phyloP scores from a whole-genome alignment of 352 stramenopile genomes.

The Globisporangium heterothallicum region DNA sequence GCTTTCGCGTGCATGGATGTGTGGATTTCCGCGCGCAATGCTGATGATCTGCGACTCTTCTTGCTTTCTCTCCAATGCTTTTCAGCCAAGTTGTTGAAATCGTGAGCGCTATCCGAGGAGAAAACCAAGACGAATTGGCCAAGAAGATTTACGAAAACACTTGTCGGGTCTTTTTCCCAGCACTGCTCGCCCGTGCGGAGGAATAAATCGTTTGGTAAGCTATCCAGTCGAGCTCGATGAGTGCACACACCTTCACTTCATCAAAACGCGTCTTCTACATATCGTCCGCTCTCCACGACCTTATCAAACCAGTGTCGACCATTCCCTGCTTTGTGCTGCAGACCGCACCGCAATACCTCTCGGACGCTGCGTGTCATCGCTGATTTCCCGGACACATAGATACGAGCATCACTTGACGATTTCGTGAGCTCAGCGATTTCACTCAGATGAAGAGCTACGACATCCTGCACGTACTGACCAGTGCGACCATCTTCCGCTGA shows the following conservation, averaged over 20 bases:
- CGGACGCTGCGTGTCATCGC: slow-evolving; percentile 8
- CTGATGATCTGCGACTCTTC: too few relatives aligned
- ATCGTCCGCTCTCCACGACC: slow-evolving; percentile 1
- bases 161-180: slow-evolving; percentile 59
- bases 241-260: too few relatives aligned
- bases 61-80: too few relatives aligned
- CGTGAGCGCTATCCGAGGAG: slow-evolving; percentile 54
- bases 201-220: too few relatives aligned
- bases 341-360: not conserved
- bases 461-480: slow-evolving; percentile 21
- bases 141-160: slow-evolving; percentile 54
- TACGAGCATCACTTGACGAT: not conserved
- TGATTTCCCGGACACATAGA: slow-evolving; percentile 11
- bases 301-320: slow-evolving; percentile 10
- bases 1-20: not conserved
- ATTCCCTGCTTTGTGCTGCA: not conserved
- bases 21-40: slow-evolving; percentile 2
- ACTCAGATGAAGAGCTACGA: slow-evolving; percentile 15
- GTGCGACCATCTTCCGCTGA: slow-evolving; percentile 12
- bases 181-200: too few relatives aligned
- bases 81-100: slow-evolving; percentile 84
- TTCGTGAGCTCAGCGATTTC: slow-evolving; percentile 3
- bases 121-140: slow-evolving; percentile 42
- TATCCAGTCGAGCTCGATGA: too few relatives aligned
- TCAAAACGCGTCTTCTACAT: slow-evolving; percentile 7